Conservation (phyloP, 2,329 filamentous ascomycete species). For the Botrytis sinoallii region DNA sequence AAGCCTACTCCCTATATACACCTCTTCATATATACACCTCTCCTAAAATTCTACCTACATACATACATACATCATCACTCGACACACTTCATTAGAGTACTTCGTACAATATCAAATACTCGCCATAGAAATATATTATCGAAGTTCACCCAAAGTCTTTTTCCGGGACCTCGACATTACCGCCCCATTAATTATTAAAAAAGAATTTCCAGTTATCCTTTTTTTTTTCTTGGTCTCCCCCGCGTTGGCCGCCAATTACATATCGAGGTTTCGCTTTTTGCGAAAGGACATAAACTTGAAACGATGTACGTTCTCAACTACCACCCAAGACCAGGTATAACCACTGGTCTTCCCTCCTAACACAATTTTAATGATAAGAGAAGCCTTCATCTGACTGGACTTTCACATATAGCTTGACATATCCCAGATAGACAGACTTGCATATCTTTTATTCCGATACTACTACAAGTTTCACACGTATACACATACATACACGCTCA, state of each 20-base stretch:
- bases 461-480: background rate
- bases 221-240: conserved; percentile 7
- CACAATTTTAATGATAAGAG: conserved; percentile 19
- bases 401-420: background rate
- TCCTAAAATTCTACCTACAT: background rate
- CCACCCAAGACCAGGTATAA: conserved; percentile 4
- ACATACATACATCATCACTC: background rate
- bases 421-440: background rate
- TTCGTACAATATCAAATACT: background rate
- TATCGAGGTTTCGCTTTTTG: conserved; percentile 17
- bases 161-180: conserved; percentile 1
- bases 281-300: conserved; percentile 19
- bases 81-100: background rate
- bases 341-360: conserved; percentile 4
- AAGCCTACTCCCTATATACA: background rate
- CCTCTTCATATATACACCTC: background rate
- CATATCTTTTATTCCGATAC: background rate
- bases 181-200: conserved; percentile 1
- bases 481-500: background rate
- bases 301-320: conserved; percentile 15
- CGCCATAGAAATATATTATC: background rate
- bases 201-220: background rate
- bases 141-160: conserved; percentile 4
- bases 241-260: conserved; percentile 10
- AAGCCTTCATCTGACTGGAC: conserved; percentile 1